A percentile compares a stretch with the other conserved stretches of the same genome.
phyloP scores from a whole-genome alignment of 2,329 filamentous ascomycete genomes.

The Biscogniauxia marginata region DNA sequence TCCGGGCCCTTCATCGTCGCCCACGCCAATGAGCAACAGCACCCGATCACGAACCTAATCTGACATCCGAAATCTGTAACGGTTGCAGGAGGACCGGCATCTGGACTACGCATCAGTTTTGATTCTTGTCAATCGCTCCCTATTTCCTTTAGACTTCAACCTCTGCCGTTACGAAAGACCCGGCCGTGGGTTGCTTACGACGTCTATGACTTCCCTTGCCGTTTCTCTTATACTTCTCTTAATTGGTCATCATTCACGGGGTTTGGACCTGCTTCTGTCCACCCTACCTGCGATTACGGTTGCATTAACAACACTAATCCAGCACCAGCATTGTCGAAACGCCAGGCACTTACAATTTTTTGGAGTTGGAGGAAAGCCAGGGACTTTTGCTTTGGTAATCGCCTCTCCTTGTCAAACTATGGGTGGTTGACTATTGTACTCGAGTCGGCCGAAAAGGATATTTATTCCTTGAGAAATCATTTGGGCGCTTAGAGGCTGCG shows the following conservation, averaged over 20 bases:
- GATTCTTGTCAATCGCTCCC: slow-evolving; percentile 7
- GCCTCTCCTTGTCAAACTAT: no score
- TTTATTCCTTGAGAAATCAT: no score
- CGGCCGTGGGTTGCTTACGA: slow-evolving; percentile 25
- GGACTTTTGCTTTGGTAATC: no score
- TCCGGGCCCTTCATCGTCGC: slow-evolving; percentile 34
- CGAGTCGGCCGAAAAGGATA: no score
- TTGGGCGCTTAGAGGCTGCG: no score
- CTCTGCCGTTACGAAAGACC: slow-evolving; percentile 23
- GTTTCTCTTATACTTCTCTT: slow-evolving; percentile 12
- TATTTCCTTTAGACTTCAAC: slow-evolving; percentile 7
- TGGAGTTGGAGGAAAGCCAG: no score
- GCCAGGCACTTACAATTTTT: no score
- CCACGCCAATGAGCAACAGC: slow-evolving; percentile 4
- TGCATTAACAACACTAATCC: not conserved
- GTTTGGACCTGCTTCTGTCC: not conserved
- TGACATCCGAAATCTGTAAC: not conserved
- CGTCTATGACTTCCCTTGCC: slow-evolving; percentile 21
- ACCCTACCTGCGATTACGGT: not conserved
- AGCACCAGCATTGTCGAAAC: no score
- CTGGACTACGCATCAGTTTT: not conserved
- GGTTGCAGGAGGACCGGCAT: not conserved
- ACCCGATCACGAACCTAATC: not conserved
- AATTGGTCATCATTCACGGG: slow-evolving; percentile 9
- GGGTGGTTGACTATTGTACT: no score